Evolutionary conservation across 352 stramenopile genomes (phyloP).

Genomic region (Aphanomyces euteiches): DNA sequence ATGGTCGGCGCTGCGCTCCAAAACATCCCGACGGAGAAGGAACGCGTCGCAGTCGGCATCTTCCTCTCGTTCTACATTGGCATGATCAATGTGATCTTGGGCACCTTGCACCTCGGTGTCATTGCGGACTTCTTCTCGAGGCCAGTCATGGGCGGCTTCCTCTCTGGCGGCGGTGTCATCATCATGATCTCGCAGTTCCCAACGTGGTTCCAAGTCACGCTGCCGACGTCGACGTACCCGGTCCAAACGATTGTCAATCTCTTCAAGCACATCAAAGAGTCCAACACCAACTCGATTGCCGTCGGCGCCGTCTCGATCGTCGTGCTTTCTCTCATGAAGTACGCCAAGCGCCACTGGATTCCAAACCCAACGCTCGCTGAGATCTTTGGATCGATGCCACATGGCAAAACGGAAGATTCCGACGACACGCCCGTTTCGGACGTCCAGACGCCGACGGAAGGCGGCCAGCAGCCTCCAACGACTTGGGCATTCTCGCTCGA

Average conservation of each 20-base stretch:
- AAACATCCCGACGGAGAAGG: conserved; percentile 52
- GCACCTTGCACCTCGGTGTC: conserved; percentile 75
- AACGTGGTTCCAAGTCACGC: conserved; percentile 75
- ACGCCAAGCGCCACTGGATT: conserved; percentile 20
- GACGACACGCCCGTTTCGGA: conserved; percentile 51
- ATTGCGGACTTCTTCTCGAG: conserved; percentile 87
- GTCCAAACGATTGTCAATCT: conserved; percentile 62
- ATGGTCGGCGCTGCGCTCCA: conserved; percentile 57
- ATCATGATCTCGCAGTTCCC: conserved; percentile 89
- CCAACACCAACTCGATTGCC: conserved; percentile 66
- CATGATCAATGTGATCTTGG: conserved; percentile 68
- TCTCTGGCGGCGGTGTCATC: conserved; percentile 81
- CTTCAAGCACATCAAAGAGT: conserved; percentile 51
- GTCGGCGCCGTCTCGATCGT: conserved; percentile 54
- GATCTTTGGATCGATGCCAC: conserved; percentile 35
- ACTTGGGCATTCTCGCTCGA: conserved; percentile 27
- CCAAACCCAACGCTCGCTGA: conserved; percentile 21
- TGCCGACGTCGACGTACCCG: conserved; percentile 49
- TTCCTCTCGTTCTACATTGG: conserved; percentile 69
- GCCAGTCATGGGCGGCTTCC: conserved; percentile 89
- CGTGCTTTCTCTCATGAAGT: conserved; percentile 38
- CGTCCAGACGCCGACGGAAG: conserved; percentile 32
- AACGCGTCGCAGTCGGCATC: conserved; percentile 52
- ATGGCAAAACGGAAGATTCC: conserved; percentile 32
- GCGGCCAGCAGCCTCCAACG: conserved; percentile 6